These are phyloP conservation scores for Solidago caesia DNA, from an alignment of 129 eudicot genomes.

Conservation along the genomic window DNA sequence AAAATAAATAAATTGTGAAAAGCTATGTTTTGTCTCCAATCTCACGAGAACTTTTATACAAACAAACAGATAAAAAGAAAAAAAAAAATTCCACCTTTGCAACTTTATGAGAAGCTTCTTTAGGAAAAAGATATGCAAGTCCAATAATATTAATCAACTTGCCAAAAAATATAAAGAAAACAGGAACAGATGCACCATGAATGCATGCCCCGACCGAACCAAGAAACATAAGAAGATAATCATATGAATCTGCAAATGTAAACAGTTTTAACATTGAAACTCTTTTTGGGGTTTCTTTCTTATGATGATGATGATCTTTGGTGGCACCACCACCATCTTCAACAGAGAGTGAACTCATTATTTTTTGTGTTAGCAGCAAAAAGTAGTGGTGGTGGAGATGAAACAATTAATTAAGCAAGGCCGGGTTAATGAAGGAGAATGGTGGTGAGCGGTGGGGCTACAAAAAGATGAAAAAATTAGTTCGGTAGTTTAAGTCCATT, in stretches of 20 bases:
- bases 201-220: slow-evolving; percentile 84
- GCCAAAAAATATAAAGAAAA: slow-evolving; percentile 92
- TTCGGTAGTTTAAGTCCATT: slow-evolving; percentile 39
- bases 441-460: slow-evolving; percentile 32
- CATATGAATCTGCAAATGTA: slow-evolving; percentile 76
- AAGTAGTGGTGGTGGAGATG: neutral
- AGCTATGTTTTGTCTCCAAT: neutral
- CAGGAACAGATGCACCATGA: slow-evolving; percentile 96
- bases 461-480: slow-evolving; percentile 25
- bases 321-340: slow-evolving; percentile 16
- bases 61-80: neutral
- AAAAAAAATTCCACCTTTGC: slow-evolving; percentile 46
- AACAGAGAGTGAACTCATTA: slow-evolving; percentile 25
- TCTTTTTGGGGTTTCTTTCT: slow-evolving; percentile 23
- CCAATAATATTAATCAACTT: slow-evolving; percentile 87
- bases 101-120: slow-evolving; percentile 86
- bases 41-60: neutral
- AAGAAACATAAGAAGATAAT: slow-evolving; percentile 69
- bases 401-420: neutral
- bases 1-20: neutral
- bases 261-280: slow-evolving; percentile 64
- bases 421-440: slow-evolving; percentile 16
- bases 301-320: neutral
- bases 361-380: slow-evolving; percentile 22
- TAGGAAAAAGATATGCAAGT: slow-evolving; percentile 86